A percentile compares a stretch with the other conserved stretches of the same genome.
These are phyloP conservation scores for Pisolithus marmoratus DNA, from an alignment of 768 basidiomycete species.

Conservation along the genomic window DNA sequence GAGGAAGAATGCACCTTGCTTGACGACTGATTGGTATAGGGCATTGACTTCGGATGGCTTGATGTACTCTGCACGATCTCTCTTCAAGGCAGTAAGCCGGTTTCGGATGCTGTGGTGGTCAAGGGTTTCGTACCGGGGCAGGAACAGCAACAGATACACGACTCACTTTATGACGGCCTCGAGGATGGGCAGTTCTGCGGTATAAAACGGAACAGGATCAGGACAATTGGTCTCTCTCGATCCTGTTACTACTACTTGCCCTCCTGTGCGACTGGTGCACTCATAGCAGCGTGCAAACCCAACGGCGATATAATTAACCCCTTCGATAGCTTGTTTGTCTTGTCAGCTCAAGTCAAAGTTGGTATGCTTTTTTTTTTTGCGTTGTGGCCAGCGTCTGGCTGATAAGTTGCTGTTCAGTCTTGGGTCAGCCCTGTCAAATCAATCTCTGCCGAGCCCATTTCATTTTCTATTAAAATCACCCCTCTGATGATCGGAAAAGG, in stretches of 20 bases:
- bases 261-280: conserved; percentile 73
- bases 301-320: neutral
- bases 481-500: conserved; percentile 30
- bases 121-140: conserved; percentile 19
- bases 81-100: conserved; percentile 89
- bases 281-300: conserved; percentile 36
- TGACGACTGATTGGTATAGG: conserved; percentile 89
- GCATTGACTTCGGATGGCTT: conserved; percentile 89
- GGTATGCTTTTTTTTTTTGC: too few relatives aligned
- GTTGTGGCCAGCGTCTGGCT: neutral
- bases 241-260: conserved; percentile 39
- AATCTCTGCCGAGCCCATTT: neutral
- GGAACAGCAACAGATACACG: conserved; percentile 15
- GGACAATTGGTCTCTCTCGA: conserved; percentile 7
- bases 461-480: conserved; percentile 2
- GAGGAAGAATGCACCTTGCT: conserved; percentile 62
- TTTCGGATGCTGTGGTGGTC: conserved; percentile 72
- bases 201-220: conserved; percentile 19
- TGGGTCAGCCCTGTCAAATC: too few relatives aligned
- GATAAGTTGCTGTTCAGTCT: too few relatives aligned
- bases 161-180: conserved; percentile 86
- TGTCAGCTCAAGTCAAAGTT: too few relatives aligned
- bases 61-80: conserved; percentile 88
- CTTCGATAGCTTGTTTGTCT: neutral
- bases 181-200: conserved; percentile 83